phyloP scores from a whole-genome alignment of 768 basidiomycete genomes.

The Suillus weaverae region DNA sequence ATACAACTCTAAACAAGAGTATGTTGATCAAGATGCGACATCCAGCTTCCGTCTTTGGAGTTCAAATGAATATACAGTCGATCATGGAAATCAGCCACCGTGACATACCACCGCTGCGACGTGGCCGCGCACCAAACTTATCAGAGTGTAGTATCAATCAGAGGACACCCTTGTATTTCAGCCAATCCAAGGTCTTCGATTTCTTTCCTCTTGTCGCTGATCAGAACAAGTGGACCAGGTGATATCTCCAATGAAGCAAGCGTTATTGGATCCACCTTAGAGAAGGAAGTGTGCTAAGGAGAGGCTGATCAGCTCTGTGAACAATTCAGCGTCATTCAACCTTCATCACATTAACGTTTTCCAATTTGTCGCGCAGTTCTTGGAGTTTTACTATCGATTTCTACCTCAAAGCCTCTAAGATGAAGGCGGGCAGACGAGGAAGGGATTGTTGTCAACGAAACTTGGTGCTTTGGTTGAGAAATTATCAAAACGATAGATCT shows the following conservation, averaged over 20 bases:
- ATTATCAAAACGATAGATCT: too few relatives aligned
- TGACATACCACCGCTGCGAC: not conserved
- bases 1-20: not conserved
- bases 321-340: not conserved
- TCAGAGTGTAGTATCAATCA: constrained; percentile 1
- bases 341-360: not conserved
- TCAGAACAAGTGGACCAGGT: constrained; percentile 13
- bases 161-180: not conserved
- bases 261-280: not conserved
- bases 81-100: not conserved
- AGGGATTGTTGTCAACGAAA: too few relatives aligned
- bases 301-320: not conserved
- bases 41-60: not conserved
- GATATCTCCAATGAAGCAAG: not conserved
- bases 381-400: constrained; percentile 6
- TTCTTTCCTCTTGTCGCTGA: constrained; percentile 2
- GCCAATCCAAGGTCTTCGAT: constrained; percentile 7
- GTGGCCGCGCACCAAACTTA: not conserved
- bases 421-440: too few relatives aligned
- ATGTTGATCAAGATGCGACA: not conserved
- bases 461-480: too few relatives aligned
- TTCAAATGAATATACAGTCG: not conserved
- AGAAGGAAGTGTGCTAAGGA: not conserved
- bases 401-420: too few relatives aligned
- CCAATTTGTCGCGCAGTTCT: constrained; percentile 13